Base-by-base conservation (phyloP, 768 basidiomycete species). In the Naganishia friedmannii region DNA sequence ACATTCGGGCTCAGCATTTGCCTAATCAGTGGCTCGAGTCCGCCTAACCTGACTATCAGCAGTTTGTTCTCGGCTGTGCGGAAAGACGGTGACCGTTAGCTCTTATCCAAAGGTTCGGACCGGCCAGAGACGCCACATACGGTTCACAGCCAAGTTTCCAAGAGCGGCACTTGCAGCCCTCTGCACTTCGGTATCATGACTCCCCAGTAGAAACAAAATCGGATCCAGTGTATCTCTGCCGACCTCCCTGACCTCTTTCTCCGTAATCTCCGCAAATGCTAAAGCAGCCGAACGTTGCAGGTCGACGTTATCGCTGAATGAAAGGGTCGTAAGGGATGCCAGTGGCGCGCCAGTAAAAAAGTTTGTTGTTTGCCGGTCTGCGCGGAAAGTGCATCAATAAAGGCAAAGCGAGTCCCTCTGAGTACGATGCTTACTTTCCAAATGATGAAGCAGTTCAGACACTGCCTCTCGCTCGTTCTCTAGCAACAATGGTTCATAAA, bases 1-100 rank as follows among this genome's bases (percentile, higher is more conserved):
- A 98, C 95, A 77, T 98, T 99, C 1, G 94, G 93, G 74, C 91
- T 93, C 66, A 97, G 88, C 96, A 99, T 99, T 82, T 99, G 96
- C 68, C 94, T 88, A 76, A 99, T 98, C 75, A 99, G 86, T 57
- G 95, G 96, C 80, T 99, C 96, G 53, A 99, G 87, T 67, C 96
- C 96, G 57, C 95, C 95, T 37, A 99, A 87, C 82, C 93, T 92
- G 75, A 99, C 96, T 75, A 99, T 98, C 78, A 98, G 89, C 73
- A 98, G 86, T 82, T 99, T 99, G 86, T 99, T 99, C 82, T 98
- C 96, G 68, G 93, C 95, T 99, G 26, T 26, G 32, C 2, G 39
- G 31, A 37, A 29, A 6, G 17, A 46, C 10, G 26, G 10, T 34
- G n/a, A 23, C 9, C 2, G 2, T 46, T 48, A 65, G 48, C 21